A percentile compares a stretch with the other conserved stretches of the same genome.
Evolutionary conservation across 139 green algal species (phyloP).

Genomic region (Chlorella sp.): DNA sequence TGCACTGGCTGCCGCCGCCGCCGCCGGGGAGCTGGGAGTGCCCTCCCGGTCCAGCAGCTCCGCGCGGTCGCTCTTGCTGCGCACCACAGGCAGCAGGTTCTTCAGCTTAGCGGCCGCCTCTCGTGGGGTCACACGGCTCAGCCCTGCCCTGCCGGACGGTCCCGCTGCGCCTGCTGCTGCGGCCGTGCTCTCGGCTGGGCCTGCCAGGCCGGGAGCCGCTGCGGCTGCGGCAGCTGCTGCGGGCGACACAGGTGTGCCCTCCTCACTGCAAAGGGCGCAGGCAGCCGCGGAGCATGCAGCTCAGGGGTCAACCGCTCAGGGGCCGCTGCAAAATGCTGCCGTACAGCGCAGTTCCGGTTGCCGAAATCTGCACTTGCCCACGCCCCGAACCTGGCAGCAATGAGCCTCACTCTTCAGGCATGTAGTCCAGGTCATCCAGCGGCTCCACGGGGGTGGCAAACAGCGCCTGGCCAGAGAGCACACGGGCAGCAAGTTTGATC

Average conservation of each 20-base stretch:
- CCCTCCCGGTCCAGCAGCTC: slow-evolving; percentile 18
- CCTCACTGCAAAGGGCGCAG: slow-evolving; percentile 1
- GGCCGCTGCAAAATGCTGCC: too few species aligned
- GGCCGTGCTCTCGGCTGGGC: not conserved
- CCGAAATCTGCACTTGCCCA: too few species aligned
- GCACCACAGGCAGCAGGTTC: slow-evolving; percentile 1
- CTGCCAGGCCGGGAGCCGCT: not conserved
- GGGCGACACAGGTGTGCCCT: not conserved
- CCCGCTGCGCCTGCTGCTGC: not conserved
- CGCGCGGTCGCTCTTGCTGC: slow-evolving; percentile 17
- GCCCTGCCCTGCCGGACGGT: not conserved
- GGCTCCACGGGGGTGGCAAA: slow-evolving; percentile 40
- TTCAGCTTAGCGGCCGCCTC: slow-evolving; percentile 27
- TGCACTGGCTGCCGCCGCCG: not conserved
- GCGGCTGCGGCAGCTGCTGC: not conserved
- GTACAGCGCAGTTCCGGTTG: too few species aligned
- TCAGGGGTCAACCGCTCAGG: too few species aligned
- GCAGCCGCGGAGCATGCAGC: too few species aligned
- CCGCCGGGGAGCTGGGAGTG: not conserved
- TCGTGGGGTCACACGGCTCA: not conserved
- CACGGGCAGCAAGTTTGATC: not conserved
- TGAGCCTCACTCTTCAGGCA: slow-evolving; percentile 37
- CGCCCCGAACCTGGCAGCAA: not conserved
- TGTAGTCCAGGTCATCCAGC: slow-evolving; percentile 39
- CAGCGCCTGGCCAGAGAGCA: not conserved